Evolutionary conservation across 176 grass and related monocot species (phyloP), one percentile per base, ranked within the genome.

Genomic region (Musa itinerans): DNA sequence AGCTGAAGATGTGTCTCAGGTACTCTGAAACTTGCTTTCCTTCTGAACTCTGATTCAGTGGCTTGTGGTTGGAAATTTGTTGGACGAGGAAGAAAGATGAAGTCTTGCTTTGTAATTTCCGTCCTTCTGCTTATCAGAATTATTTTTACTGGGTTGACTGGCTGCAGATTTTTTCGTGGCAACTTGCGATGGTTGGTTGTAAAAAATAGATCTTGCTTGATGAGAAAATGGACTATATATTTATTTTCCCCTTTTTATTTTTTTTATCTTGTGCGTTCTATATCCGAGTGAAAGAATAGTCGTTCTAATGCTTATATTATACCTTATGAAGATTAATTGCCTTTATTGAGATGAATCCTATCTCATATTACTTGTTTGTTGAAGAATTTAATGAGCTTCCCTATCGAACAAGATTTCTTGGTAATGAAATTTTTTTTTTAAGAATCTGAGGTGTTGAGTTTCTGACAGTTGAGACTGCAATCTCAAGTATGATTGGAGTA

Each of bases 1-100:
- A 71, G 90, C 94, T 63, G 69, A 87, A 82, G 76, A 93, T 74
- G 90, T 98, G 53, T 87, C 88, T 8, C 90, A 98, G 90, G 94
- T 93, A 67, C 71, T 24, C 6, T 29, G 8, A 61, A 61, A 48
- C 11, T 17, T 11, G 19, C 3, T 50, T 3, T 75, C 53, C 16
- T 57, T 48, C 17, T 75, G 15, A 29, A 2, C 12, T 13, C 2
- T 15, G 65, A 67, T 19, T 61, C 16, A 7, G 12, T 7, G 13
- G 57, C 16, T 61, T n/a, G 57, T 61, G 13, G 15, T 19, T 19
- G n/a, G 14, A 29, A 29, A 29, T 29, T 29, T 29, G 27, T 29
- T 61, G 57, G 7, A 19, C 1, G 1, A 3, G 16, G 57, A 61
- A 61, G 57, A 61, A n/a, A 61, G 17, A 61, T 61, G 17, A 7